These are phyloP conservation scores for Hypomontagnella monticulosa DNA, from an alignment of 495 filamentous ascomycete genomes.

Conservation along the genomic window DNA sequence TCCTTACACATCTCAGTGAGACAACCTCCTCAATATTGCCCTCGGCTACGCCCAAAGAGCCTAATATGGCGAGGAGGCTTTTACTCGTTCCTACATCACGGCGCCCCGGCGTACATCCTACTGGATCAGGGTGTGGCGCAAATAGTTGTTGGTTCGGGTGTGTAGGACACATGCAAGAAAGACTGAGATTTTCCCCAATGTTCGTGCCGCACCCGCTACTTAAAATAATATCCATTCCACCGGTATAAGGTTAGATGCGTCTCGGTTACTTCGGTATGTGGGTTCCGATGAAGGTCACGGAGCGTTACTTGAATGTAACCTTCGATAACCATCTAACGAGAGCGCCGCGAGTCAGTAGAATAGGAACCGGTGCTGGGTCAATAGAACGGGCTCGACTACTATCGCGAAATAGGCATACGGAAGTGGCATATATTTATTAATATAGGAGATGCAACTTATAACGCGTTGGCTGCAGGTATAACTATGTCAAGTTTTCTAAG, in stretches of 20 bases:
- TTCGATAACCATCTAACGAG: not conserved
- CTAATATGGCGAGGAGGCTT: slow-evolving; percentile 1
- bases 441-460: not conserved
- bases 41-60: not conserved
- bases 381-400: not conserved
- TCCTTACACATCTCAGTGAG: not conserved
- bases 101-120: not conserved
- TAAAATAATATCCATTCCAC: not conserved
- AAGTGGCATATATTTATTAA: not conserved
- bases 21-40: not conserved
- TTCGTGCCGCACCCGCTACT: not conserved
- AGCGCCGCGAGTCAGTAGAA: not conserved
- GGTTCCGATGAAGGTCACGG: not conserved
- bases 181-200: not conserved
- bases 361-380: not conserved
- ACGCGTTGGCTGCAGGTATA: not conserved
- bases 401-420: not conserved
- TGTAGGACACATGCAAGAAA: too few relatives aligned
- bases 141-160: too few relatives aligned
- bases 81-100: not conserved
- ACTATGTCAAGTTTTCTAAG: not conserved
- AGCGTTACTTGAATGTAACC: slow-evolving; percentile 2
- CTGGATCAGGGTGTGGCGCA: slow-evolving; percentile 4
- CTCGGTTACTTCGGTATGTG: slow-evolving; percentile 1
- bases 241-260: not conserved